Base-by-base conservation (phyloP, 495 filamentous ascomycete species). In the Penicillium lagena region DNA sequence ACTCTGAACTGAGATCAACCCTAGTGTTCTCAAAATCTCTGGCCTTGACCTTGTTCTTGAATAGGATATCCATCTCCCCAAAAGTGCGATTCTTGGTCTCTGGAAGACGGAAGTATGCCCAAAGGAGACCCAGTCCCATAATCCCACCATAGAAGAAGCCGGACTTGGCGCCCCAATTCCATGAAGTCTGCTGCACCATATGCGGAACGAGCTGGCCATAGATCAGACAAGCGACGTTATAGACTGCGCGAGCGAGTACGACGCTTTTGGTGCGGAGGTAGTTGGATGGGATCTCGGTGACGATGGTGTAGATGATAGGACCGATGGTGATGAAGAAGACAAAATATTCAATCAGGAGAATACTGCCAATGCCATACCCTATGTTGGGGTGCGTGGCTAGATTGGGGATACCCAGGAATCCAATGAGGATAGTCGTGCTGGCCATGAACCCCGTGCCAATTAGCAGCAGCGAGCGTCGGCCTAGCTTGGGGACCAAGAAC, bases 71-170 rank as follows among this genome's bases (percentile, higher is more conserved):
- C 42, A 58, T 73, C 54, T 87, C 82, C 27, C 75, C 79, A 50
- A 80, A 85, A 0, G 78, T 78, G 5, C 81, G 69, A 0, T 80
- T 82, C 12, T 73, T 66, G 1, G 83, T 81, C 51, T 87, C 83
- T 0, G 83, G 83, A 1, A 87, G 67, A 2, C 82, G 73, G 68
- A 85, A 85, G 55, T 74, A 86, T 0, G 73, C 72, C 67, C 82
- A 87, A 14, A 82, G 53, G 37, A 85, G 68, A 57, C 79, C 83
- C 29, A 77, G 55, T 50, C 82, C 76, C 54, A 80, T 82, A 10
- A 76, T 78, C 0, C 76, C 81, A 7, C 68, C 79, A 80, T 80
- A 88, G 64, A 87, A 85, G 56, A 85, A 86, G 7, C 77, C 82
- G 7, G 77, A 67, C 44, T 75, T 80, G 37, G 80, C 83, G 28